Percentiles rank a stretch among this genome's conserved stretches.
Evolutionary conservation across 257 asterid genomes (phyloP).

Genomic region (Solanum tacnaense): DNA sequence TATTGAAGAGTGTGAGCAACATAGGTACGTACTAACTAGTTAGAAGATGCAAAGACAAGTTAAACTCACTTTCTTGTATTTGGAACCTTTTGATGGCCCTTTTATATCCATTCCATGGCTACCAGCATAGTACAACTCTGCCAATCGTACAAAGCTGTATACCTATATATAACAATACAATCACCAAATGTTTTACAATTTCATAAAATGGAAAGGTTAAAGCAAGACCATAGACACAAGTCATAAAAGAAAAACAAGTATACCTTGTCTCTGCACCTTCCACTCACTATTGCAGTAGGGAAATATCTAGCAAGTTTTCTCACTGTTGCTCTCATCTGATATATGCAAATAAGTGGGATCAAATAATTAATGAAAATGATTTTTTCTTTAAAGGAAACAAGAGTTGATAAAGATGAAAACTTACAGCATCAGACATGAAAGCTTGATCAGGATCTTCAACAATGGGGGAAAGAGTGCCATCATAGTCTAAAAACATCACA

Average conservation of each 20-base stretch:
- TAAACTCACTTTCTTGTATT: constrained; percentile 46
- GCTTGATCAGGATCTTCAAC: constrained; percentile 94
- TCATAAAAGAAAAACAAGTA: neutral
- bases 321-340: constrained; percentile 79
- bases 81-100: constrained; percentile 88
- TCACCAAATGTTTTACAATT: neutral
- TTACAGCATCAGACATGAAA: constrained; percentile 74
- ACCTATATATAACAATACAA: constrained; percentile 28
- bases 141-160: constrained; percentile 70
- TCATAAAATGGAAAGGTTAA: neutral
- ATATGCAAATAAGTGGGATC: neutral
- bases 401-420: neutral
- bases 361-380: neutral
- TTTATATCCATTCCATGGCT: constrained; percentile 99
- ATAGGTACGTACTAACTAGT: neutral
- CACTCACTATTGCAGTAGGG: constrained; percentile 84
- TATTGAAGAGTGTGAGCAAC: neutral
- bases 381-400: neutral
- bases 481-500: constrained; percentile 86
- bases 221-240: neutral
- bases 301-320: constrained; percentile 56
- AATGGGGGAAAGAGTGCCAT: constrained; percentile 92
- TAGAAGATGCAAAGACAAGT: neutral
- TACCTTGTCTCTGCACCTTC: constrained; percentile 87
- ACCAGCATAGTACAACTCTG: constrained; percentile 96